Conservation (phyloP, 495 filamentous ascomycete species). For the Haplographium delicatum region DNA sequence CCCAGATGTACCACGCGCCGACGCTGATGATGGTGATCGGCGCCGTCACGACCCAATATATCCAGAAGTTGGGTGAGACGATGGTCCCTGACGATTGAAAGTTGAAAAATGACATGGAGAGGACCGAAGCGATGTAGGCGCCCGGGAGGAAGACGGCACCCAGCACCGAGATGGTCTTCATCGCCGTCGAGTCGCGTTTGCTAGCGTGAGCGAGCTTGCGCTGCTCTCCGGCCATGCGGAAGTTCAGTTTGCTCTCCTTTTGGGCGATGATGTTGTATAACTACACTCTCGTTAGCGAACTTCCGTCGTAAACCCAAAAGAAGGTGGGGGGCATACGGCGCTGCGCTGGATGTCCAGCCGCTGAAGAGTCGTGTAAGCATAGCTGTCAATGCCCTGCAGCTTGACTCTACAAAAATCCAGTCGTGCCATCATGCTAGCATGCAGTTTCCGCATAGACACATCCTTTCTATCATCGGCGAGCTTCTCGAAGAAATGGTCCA, state of each 20-base stretch:
- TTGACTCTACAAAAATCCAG: slow-evolving; percentile 51
- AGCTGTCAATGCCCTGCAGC: slow-evolving; percentile 51
- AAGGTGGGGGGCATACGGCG: slow-evolving; percentile 34
- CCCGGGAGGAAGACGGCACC: slow-evolving; percentile 52
- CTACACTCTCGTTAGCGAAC: slow-evolving; percentile 23
- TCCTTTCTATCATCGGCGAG: slow-evolving; percentile 18
- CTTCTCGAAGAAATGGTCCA: slow-evolving; percentile 34
- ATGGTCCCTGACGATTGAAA: slow-evolving; percentile 25
- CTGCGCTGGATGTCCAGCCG: slow-evolving; percentile 47
- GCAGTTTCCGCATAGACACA: slow-evolving; percentile 32
- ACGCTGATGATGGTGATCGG: slow-evolving; percentile 44
- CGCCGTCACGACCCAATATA: slow-evolving; percentile 50
- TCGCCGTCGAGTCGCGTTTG: slow-evolving; percentile 49
- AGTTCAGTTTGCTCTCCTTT: slow-evolving; percentile 50
- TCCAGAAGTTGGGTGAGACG: slow-evolving; percentile 43
- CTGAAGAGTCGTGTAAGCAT: slow-evolving; percentile 49
- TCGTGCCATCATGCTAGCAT: slow-evolving; percentile 39
- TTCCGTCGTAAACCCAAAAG: not conserved
- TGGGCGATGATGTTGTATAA: slow-evolving; percentile 55
- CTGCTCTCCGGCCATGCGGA: slow-evolving; percentile 52
- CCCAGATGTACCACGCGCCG: slow-evolving; percentile 41
- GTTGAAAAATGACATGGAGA: slow-evolving; percentile 54
- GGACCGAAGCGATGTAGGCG: slow-evolving; percentile 48
- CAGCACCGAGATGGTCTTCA: slow-evolving; percentile 52
- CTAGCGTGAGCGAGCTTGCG: slow-evolving; percentile 49